Base-by-base conservation (phyloP, 78 protist genomes). In the Isochrysis galbana region DNA sequence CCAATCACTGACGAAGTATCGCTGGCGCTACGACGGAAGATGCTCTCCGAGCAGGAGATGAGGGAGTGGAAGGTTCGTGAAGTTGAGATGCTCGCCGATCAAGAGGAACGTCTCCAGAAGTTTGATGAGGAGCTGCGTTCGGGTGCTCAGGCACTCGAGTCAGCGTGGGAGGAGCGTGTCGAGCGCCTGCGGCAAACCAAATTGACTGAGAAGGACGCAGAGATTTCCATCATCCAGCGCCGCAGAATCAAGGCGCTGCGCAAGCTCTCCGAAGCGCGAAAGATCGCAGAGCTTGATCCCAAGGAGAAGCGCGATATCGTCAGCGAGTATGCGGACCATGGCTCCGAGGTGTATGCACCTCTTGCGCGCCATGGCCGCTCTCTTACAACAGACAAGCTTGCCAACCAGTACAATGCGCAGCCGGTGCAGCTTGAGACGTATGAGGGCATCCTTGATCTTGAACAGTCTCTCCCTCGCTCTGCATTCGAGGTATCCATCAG, bases 21-120 rank as follows among this genome's bases (percentile, higher is more conserved):
- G 22, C 44, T 94, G 44, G 84, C 80, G 55, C 29, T 34, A 44
- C 90, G 97, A 26, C 80, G 61, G 41, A 19, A 2, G 55, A 82
- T 91, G 87, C 86, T 97, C 46, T 93, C 91, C n/a, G 93, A 90
- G 94, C 95, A 87, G 74, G 96, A 97, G 69, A 7, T 91, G 74
- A 22, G 42, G 17, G 97, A 97, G 26, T 96, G 97, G 97, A 51
- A 80, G 25, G 93, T 94, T 36, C 91, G 97, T 26, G 98, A 97
- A 91, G 94, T 29, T 32, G 89, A 95, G n/a, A 94, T 96, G 91
- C 67, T 36, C 78, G 54, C 48, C 78, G 26, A 45, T 11, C 55
- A 54, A 72, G 74, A 90, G 25, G 91, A 2, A 77, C 38, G 87
- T 17, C 44, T 90, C 38, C 48, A 32, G 39, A 26, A 11, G 29